Evolutionary conservation across 2,329 filamentous ascomycete genomes (phyloP).

Genomic region (Calonectria henricotiae): DNA sequence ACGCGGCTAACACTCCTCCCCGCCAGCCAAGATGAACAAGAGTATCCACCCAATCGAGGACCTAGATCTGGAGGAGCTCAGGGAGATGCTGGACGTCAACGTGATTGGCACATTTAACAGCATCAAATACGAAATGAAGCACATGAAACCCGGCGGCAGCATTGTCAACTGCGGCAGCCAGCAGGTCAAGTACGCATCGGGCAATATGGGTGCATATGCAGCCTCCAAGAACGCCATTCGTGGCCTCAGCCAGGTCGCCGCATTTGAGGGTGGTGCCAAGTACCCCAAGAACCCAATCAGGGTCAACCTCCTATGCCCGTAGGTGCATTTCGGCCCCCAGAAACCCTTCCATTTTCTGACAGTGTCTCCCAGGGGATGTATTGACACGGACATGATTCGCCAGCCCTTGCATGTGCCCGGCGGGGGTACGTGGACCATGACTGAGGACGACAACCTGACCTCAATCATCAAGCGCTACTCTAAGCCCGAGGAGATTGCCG

Average conservation of each 20-base stretch:
- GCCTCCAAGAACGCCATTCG: constrained; percentile 56
- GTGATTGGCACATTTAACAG: constrained; percentile 51
- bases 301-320: constrained; percentile 49
- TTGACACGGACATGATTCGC: constrained; percentile 53
- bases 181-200: constrained; percentile 60
- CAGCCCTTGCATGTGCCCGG: constrained; percentile 51
- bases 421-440: constrained; percentile 50
- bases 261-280: constrained; percentile 52
- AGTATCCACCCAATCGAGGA: constrained; percentile 50
- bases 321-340: constrained; percentile 22
- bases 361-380: constrained; percentile 43
- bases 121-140: constrained; percentile 52
- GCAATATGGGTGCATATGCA: constrained; percentile 55
- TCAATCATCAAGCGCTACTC: constrained; percentile 53
- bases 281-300: constrained; percentile 50
- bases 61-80: constrained; percentile 47
- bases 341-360: background rate
- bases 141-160: constrained; percentile 62
- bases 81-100: constrained; percentile 49
- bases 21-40: constrained; percentile 50
- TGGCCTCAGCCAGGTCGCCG: constrained; percentile 51
- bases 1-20: background rate
- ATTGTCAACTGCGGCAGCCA: constrained; percentile 67
- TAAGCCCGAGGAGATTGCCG: constrained; percentile 53
- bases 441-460: constrained; percentile 47